A percentile compares a stretch with the other conserved stretches of the same genome.
Evolutionary conservation across 352 stramenopile species (phyloP).

Genomic region (Phytophthora kernoviae): DNA sequence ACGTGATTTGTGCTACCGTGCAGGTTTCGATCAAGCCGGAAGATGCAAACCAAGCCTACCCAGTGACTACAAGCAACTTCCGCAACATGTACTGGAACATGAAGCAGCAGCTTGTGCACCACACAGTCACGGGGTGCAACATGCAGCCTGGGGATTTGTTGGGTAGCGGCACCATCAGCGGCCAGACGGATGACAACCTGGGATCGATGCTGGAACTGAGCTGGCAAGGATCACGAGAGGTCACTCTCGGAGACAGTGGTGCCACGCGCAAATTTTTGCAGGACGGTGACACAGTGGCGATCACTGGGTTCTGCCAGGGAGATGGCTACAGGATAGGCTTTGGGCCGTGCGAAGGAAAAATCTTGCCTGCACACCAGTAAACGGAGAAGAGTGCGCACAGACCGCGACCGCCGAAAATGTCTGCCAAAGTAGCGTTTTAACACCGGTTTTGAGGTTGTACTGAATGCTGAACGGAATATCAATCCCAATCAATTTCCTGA

Average conservation of each 20-base stretch:
- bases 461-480: too few species aligned
- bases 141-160: constrained; percentile 96
- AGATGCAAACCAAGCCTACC: constrained; percentile 51
- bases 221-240: constrained; percentile 92
- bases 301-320: constrained; percentile 93
- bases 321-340: constrained; percentile 95
- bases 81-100: constrained; percentile 98
- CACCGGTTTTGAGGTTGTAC: too few species aligned
- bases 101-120: constrained; percentile 96
- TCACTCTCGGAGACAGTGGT: constrained; percentile 75
- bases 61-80: constrained; percentile 94
- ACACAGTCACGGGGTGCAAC: constrained; percentile 97
- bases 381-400: not conserved
- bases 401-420: not conserved
- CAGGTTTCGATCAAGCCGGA: constrained; percentile 69
- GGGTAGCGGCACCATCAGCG: constrained; percentile 95
- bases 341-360: constrained; percentile 91
- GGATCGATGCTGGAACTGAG: constrained; percentile 97
- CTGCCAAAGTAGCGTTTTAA: too few species aligned
- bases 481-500: too few species aligned
- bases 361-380: constrained; percentile 87
- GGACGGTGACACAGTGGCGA: constrained; percentile 94
- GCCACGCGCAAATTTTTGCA: constrained; percentile 94
- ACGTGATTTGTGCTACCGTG: too few species aligned
- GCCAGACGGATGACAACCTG: constrained; percentile 84